Percentiles rank a stretch among this genome's conserved stretches.
phyloP scores from a whole-genome alignment of 345 rosid genomes.

The Populus alba region DNA sequence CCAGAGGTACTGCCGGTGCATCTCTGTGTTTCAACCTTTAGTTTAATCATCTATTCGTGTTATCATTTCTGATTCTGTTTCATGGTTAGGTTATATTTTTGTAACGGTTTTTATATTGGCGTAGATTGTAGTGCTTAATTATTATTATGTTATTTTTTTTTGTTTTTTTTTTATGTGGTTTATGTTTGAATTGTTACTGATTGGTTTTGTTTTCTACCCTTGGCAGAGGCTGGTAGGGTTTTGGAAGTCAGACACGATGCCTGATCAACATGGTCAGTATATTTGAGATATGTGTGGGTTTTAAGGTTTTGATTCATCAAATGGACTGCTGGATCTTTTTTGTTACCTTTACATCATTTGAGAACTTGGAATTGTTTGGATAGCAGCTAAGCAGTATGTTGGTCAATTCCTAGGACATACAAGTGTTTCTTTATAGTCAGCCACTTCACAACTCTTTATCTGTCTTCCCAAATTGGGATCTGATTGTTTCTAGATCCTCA shows the following conservation, averaged over 20 bases:
- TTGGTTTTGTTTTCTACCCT: constrained; percentile 13
- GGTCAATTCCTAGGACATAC: neutral
- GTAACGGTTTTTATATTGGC: neutral
- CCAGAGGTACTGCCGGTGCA: constrained; percentile 33
- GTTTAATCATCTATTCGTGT: neutral
- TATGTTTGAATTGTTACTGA: neutral
- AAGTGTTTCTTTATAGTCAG: neutral
- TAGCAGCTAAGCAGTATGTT: no score
- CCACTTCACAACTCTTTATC: neutral
- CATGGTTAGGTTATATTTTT: neutral
- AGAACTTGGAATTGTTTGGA: neutral
- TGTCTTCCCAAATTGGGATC: neutral
- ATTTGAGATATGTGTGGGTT: neutral
- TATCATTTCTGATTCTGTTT: neutral
- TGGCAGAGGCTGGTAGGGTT: constrained; percentile 48
- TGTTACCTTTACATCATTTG: neutral
- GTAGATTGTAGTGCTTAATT: neutral
- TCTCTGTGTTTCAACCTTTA: neutral
- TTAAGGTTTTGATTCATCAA: neutral
- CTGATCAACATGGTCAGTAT: constrained; percentile 42
- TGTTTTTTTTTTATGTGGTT: neutral
- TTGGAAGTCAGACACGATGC: constrained; percentile 39
- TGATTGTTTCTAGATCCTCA: neutral
- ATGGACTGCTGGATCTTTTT: neutral
- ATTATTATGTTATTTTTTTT: neutral